These are phyloP conservation scores for Nematocida sp. DNA, from an alignment of 371 early-diverging fungal species.

Conservation along the genomic window DNA sequence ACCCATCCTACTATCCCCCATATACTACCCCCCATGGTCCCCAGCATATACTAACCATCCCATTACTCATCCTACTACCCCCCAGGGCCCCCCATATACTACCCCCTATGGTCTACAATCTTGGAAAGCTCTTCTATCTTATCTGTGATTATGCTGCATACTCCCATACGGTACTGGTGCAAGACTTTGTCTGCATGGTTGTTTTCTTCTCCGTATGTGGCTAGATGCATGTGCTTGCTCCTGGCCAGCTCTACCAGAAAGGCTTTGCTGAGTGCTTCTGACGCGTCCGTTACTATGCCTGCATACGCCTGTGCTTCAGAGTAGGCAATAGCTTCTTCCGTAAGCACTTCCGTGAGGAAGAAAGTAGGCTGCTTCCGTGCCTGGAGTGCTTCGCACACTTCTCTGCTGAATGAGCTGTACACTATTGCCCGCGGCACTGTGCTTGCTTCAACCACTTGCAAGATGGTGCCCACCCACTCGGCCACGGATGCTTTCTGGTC, in stretches of 20 bases:
- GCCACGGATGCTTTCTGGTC: background rate
- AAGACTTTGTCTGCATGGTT: background rate
- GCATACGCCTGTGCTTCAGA: background rate
- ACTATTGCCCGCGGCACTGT: background rate
- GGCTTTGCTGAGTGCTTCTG: background rate
- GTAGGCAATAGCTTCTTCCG: background rate
- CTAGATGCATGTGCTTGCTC: background rate
- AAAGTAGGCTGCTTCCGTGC: background rate
- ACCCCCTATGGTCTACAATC: background rate
- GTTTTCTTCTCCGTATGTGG: constrained; percentile 31
- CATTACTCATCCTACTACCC: background rate
- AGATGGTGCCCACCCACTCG: background rate
- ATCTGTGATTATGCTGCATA: constrained; percentile 34
- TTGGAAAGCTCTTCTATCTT: background rate
- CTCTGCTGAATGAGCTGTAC: constrained; percentile 34
- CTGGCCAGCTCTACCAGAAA: background rate
- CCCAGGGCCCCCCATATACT: background rate
- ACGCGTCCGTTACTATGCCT: constrained; percentile 43
- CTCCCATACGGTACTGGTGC: constrained; percentile 8
- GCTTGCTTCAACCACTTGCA: background rate
- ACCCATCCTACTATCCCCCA: no score
- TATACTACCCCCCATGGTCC: no score
- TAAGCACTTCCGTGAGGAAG: constrained; percentile 22
- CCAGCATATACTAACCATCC: no score
- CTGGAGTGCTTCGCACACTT: constrained; percentile 4